phyloP scores from a whole-genome alignment of 345 rosid species.

The Punica granatum region DNA sequence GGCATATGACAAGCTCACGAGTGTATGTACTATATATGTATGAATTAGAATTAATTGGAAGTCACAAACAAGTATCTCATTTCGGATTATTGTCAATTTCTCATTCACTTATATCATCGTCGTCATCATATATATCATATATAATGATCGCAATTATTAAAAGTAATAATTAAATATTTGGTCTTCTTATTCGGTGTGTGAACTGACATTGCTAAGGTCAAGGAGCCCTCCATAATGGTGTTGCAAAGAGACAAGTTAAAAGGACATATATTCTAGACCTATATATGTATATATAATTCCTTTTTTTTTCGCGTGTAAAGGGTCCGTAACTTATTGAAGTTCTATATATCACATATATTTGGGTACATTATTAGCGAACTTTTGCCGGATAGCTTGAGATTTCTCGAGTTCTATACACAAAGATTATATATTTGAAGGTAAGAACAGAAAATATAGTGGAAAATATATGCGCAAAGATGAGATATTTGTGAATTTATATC shows the following conservation, averaged over 20 bases:
- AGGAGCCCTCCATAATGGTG: conserved; percentile 23
- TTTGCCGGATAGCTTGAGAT: no score
- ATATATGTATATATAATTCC: not conserved
- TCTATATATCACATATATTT: no score
- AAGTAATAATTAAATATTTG: not conserved
- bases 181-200: conserved; percentile 24
- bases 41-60: conserved; percentile 9
- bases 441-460: no score
- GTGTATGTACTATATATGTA: conserved; percentile 22
- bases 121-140: not conserved
- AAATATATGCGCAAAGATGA: no score
- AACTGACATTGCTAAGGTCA: conserved; percentile 39
- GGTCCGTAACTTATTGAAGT: no score
- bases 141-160: not conserved
- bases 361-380: no score
- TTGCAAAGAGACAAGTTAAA: conserved; percentile 27
- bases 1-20: conserved; percentile 44
- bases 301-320: no score
- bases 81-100: not conserved
- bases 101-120: not conserved
- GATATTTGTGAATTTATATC: no score
- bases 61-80: not conserved
- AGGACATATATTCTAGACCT: not conserved
- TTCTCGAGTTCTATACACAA: no score
- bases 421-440: no score